Base-by-base conservation (phyloP, 768 basidiomycete species). In the Russula ochroleuca region DNA sequence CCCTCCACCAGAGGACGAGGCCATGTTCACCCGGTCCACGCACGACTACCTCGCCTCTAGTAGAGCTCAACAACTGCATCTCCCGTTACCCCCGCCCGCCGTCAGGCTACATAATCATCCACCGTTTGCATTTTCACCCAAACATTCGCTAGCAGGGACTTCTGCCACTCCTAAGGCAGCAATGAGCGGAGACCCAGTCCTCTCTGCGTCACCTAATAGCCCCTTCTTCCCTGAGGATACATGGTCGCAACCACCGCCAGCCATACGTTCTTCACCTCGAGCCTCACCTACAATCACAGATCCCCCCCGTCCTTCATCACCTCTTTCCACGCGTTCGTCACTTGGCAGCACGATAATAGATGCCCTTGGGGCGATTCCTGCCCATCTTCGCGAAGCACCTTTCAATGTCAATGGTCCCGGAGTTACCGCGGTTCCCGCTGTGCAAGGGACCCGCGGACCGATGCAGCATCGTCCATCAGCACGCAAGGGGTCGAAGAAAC, bases 281-380 rank as follows among this genome's bases (percentile, higher is more conserved):
- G 14, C 23, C 4, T 35, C 52, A n/a, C 23, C 13, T 31, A 9
- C 21, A 38, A 15, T 45, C 49, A 14, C n/a, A 5, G 65, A 38
- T 43, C 35, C 13, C 13, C 11, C 40, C n/a, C 59, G 64, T 19
- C 45, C 64, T 37, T 58, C 58, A 33, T 65, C 58, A 0, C 66
- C 38, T 35, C 35, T 52, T 21, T 67, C 57, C 23, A 47, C 41
- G n/a, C 59, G 53, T 47, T 59, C 60, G 37, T 62, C 51, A 35
- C n/a, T 66, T 1, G 49, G 57, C 6, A 61, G 64, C 35, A 57
- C 67, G 37, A 65, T 67, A 51, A 41, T 59, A 23, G 63, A 67
- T 55, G 63, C 63, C 11, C 63, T 59, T 23, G 58, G 57, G 1
- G 66, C 63, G 33, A 64, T 65, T 31, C 66, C 66, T 47, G 4